Evolutionary conservation across 108 stramenopile species (phyloP), one percentile per base, ranked within the genome.

Genomic region (Fragilaria crotonensis): DNA sequence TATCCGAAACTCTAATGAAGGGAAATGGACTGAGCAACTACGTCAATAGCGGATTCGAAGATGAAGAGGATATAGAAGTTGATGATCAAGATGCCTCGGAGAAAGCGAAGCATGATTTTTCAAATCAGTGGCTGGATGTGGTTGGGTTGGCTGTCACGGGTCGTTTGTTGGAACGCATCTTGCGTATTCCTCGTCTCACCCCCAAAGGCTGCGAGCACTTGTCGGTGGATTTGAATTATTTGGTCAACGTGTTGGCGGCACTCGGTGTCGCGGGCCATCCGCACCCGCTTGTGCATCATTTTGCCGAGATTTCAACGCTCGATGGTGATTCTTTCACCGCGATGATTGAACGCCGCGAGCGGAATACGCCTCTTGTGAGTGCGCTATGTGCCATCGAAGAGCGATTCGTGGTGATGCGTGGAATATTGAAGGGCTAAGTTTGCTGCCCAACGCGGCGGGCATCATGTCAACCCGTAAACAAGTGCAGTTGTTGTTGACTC

Each of bases 81-180:
- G 75, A 74, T 21, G 82, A 83, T 0, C 67, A 75, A 33, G 81
- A 72, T 44, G 79, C 73, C 48, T 74, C 70, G 26, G 70, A 70
- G 11, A 58, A 52, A 50, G 76, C 62, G 0, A 78, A 68, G 33
- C 76, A 78, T 19, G 71, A 66, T 19, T 91, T 91, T 60, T 91
- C 85, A 61, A 85, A 88, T 60, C 69, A 75, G 45, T 91, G 90
- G 90, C 63, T 91, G 33, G 86, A 86, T 61, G 85, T 84, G 30
- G 77, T 91, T 2, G 78, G 83, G 17, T 57, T 79, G 63, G 82
- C 86, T 14, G 90, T 91, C 25, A 86, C 84, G 1, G 90, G 85
- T 0, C 69, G 78, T 17, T 52, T 91, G 21, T 52, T 91, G 36
- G 90, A 91, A 47, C 64, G 71, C 20, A 76, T 81, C n/a, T 73